Evolutionary conservation across 345 rosid genomes (phyloP).

Genomic region (Hevea brasiliensis): DNA sequence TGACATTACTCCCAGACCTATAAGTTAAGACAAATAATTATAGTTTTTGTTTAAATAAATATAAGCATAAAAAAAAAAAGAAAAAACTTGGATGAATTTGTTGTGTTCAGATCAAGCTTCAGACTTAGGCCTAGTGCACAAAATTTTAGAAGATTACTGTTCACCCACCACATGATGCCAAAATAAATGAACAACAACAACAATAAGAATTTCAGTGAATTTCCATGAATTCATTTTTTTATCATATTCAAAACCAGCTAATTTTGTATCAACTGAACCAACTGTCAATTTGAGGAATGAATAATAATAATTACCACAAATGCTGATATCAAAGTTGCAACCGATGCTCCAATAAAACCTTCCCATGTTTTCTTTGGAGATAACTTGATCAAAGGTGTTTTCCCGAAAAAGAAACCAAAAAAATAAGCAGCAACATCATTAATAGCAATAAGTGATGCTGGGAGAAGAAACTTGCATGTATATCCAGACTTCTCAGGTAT

Average conservation of each 20-base stretch:
- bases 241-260: background rate
- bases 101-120: too few relatives aligned
- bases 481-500: background rate
- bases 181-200: background rate
- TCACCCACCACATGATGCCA: background rate
- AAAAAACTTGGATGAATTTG: too few relatives aligned
- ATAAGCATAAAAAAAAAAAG: too few relatives aligned
- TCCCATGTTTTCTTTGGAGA: conserved; percentile 99
- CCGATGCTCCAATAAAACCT: conserved; percentile 91
- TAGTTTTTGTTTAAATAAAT: too few relatives aligned
- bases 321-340: conserved; percentile 81
- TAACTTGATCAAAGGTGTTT: conserved; percentile 90
- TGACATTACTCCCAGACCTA: background rate
- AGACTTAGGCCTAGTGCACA: background rate
- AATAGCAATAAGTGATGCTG: conserved; percentile 81
- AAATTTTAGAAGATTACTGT: background rate
- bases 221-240: background rate
- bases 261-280: background rate
- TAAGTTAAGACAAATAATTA: background rate
- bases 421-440: conserved; percentile 85
- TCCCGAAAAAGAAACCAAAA: conserved; percentile 95
- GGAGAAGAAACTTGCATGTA: conserved; percentile 83
- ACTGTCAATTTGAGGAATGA: background rate
- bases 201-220: background rate
- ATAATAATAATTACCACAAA: conserved; percentile 52